Evolutionary conservation across 2,329 filamentous ascomycete genomes (phyloP), one percentile per base, ranked within the genome.

Genomic region (Hypocrella siamensis): DNA sequence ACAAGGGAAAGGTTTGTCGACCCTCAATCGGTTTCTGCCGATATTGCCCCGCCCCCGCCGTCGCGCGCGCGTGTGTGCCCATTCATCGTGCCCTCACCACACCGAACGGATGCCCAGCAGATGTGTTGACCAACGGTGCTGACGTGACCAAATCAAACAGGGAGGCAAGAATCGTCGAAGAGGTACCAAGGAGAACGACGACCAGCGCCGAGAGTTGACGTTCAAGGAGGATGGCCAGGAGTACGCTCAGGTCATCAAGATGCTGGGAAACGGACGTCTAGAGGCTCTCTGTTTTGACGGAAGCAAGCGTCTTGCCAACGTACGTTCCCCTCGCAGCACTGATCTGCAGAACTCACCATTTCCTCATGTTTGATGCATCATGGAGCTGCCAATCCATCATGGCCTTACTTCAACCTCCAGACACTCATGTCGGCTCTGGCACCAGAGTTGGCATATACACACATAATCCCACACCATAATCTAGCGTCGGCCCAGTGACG

Each of bases 161-260:
- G 88, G 88, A 61, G 88, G 88, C 67, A 96, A 96, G 74, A 96
- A 96, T 67, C 71, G 88, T 63, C 80, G 88, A 75, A 76, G 90
- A 66, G 88, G 88, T 65, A 96, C 94, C 79, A 93, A 93, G 73
- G 84, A 93, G 67, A 92, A 90, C 65, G 90, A 96, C 69, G 93
- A 94, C 56, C 86, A 94, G 67, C 94, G 94, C 72, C 86, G 88
- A 60, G 88, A 96, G 61, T 72, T 96, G 51, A 88, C 84, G 52
- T 96, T 96, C 77, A 94, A 94, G 66, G 90, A 96, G 60, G 88
- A 96, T 54, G 88, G 88, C 45, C 88, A 96, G 68, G 77, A 59
- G 42, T 60, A 60, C 40, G 56, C 56, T 32, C 56, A 58, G 44
- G 54, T 58, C 39, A 42, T 90, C 46, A 93, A 93, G 70, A 93